Base-by-base conservation (phyloP, 495 filamentous ascomycete species). In the Usnea hakonensis region DNA sequence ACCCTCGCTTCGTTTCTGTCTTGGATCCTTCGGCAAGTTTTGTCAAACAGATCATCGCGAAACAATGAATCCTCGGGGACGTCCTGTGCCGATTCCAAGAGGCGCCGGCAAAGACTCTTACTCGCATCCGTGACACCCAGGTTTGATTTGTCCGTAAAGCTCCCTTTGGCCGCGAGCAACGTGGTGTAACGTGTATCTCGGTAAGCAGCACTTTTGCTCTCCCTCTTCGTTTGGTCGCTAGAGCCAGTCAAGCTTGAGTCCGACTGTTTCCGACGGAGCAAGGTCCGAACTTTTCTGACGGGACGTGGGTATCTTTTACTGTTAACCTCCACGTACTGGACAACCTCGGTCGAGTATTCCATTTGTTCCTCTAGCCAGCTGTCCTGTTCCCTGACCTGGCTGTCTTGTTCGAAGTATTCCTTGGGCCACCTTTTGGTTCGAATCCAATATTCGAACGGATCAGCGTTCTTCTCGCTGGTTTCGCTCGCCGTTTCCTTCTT, bases 121-220 rank as follows among this genome's bases (percentile, higher is more conserved):
- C 70, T 78, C 56, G 38, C 61, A 36, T 69, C 32, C 3, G 65
- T 66, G 55, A 78, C 71, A 37, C 67, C 70, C 17, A 69, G 43
- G 4, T 70, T 41, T 8, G 63, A 75, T 53, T 73, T 58, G 7
- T 50, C 13, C 75, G 79, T 79, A 55, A 73, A 80, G 65, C 73
- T 75, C 17, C 72, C 72, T 35, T 73, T 74, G 23, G 71, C 70
- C 11, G 36, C 62, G 58, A 79, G 74, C 13, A 73, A 33, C 9
- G 46, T 66, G 30, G 63, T 38, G 60, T 77, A 80, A 9, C 67
- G 61, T 52, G 66, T 55, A 62, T 72, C 65, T 60, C 59, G 41
- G 61, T 82, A 81, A 48, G 64, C 70, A 3, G 71, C 66, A 59
- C 76, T 79, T 67, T 78, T 76, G 50, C 2, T n/a, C 1, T 33